Conservation (phyloP, 345 rosid species). For the Lepidium aucheri region DNA sequence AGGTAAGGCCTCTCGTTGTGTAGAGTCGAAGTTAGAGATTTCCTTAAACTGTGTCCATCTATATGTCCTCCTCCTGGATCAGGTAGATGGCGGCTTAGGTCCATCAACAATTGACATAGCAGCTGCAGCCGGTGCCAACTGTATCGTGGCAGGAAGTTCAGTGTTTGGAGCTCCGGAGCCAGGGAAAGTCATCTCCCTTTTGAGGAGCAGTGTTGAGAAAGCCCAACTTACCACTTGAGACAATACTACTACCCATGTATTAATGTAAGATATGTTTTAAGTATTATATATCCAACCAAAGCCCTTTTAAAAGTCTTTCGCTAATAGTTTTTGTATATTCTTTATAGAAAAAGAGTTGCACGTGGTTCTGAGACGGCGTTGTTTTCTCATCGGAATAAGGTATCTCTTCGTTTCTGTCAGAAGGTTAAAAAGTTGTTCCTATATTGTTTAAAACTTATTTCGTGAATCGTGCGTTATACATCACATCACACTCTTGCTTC, state of each 20-base stretch:
- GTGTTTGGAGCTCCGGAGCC: constrained; percentile 82
- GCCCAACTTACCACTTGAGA: constrained; percentile 32
- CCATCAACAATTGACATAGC: constrained; percentile 76
- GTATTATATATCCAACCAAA: neutral
- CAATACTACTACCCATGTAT: neutral
- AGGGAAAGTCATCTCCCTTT: constrained; percentile 49
- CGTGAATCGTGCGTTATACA: constrained; percentile 4
- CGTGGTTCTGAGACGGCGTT: constrained; percentile 11
- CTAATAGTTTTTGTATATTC: neutral
- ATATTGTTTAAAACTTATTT: neutral
- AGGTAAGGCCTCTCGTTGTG: constrained; percentile 37
- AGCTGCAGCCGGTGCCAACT: constrained; percentile 42
- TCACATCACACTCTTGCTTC: neutral
- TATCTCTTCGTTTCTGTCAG: neutral
- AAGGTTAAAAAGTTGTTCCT: neutral
- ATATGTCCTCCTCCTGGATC: neutral
- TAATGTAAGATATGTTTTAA: neutral
- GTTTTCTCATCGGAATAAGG: neutral
- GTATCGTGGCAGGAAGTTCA: constrained; percentile 54
- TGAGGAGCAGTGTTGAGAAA: constrained; percentile 55
- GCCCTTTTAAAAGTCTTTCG: neutral
- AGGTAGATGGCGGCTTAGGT: constrained; percentile 94
- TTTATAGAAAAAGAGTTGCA: neutral
- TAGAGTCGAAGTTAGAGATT: neutral
- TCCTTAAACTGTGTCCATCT: neutral